Evolutionary conservation across 2,329 filamentous ascomycete species (phyloP), one percentile per base, ranked within the genome.

Genomic region (Sordariomycetes sp.): DNA sequence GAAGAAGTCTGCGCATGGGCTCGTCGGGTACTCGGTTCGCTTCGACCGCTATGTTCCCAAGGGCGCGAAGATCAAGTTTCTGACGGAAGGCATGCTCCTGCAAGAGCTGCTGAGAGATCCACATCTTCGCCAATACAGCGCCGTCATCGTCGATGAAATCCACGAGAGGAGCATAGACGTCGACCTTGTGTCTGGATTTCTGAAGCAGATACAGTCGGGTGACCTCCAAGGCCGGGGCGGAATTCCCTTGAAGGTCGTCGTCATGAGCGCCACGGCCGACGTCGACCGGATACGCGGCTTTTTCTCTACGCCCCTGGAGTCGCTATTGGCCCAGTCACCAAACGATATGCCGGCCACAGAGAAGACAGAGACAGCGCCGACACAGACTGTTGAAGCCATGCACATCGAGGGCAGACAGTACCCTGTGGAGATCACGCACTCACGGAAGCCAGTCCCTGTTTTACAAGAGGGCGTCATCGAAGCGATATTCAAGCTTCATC

Each of bases 181-280:
- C 8, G 94, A 99, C 73, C 74, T 99, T 28, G 79, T 97, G 11
- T 78, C 95, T 28, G 94, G 94, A 0, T 97, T 99, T 63, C 69
- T 99, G 61, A 89, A 89, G 67, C 87, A 88, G 61, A 81, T 97
- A 53, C 74, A 94, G 1, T 75, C 78, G 1, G 76, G 80, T 2
- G 77, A 85, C 58, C 80, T 82, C 43, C 76, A 81, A 52, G 85
- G 85, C 7, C 82, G 88, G 4, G 85, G 86, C 8, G 88, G 88
- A 5, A 75, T 87, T 34, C 86, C 88, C 1, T 74, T 99, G 59
- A 97, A 96, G 70, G 85, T 97, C 3, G 82, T 96, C 37, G 83
- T 97, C 67, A 99, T 99, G 94, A 97, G 92, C 78, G 94, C 94
- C 55, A 99, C 94, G 7, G 90, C 91, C 43, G 90, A 97, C 69